Base-by-base conservation (phyloP, 805 yeast genomes). In the Teunomyces aglyptinius region DNA sequence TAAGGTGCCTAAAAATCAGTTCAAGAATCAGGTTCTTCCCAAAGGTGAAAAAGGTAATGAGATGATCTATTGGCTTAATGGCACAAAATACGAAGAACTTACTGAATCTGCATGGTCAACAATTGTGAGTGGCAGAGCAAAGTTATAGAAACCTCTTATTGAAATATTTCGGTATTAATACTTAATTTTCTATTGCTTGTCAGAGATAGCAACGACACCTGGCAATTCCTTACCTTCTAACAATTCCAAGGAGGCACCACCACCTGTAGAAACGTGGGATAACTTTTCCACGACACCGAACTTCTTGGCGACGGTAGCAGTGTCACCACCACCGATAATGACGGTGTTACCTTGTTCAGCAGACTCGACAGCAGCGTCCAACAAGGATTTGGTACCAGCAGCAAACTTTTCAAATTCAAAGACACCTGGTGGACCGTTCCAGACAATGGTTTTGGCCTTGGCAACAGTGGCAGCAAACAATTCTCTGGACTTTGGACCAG, bases 381-480 rank as follows among this genome's bases (percentile, higher is more conserved):
- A 83, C 74, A 92, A 75, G 50, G 89, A 71, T 77, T 91, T 88
- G 68, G 98, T 92, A 76, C 98, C 98, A 50, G 73, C 73, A 59
- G 97, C 86, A 69, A 94, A 94, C 64, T 80, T 80, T 59, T 89
- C 96, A 66, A 94, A 94, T 80, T 94, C 99, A 71, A 94, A 94
- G 61, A 94, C 99, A 81, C 99, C 99, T 75, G 99, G 97, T 56
- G 99, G 99, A 71, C 99, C 99, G 80, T 94, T 94, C 99, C 99
- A 94, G 69, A 94, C 94, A 64, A 94, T 92, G 64, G 99, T 94
- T 84, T 92, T 90, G 60, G 99, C 95, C 75, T 85, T 80, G 56
- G 86, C 86, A 61, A 94, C 89, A 55, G 96, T 85, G 57, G 76
- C 83, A 57, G 85, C 81, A 69, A 87, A 94, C 59, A 86, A 79